Evolutionary conservation across 202 grass and related monocot species (phyloP).

Genomic region (Saccharum hybrid): DNA sequence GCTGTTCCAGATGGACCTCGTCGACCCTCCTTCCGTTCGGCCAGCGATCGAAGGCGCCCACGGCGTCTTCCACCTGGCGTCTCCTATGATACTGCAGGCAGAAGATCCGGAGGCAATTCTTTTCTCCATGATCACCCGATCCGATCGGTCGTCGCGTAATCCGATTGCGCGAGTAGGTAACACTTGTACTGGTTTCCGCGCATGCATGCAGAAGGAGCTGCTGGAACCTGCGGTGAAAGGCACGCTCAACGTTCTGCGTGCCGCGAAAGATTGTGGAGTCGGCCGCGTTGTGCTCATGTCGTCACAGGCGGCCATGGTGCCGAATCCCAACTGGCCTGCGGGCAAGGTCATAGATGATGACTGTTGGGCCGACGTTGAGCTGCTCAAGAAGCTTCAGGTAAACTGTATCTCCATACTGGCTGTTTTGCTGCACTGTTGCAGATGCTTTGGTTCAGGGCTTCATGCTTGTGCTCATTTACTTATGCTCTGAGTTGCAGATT

Average conservation of each 20-base stretch:
- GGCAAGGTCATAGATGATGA: constrained; percentile 49
- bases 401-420: not conserved
- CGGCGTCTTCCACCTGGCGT: constrained; percentile 75
- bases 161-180: not conserved
- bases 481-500: constrained; percentile 22
- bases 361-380: constrained; percentile 60
- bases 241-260: constrained; percentile 61
- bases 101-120: constrained; percentile 57
- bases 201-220: constrained; percentile 56
- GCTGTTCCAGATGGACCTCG: constrained; percentile 77
- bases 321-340: constrained; percentile 53
- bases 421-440: not conserved
- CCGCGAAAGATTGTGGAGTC: constrained; percentile 51
- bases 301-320: constrained; percentile 45
- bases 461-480: not conserved
- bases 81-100: constrained; percentile 47
- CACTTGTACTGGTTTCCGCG: not conserved
- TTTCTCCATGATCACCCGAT: not conserved
- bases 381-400: constrained; percentile 58
- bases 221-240: constrained; percentile 67
- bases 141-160: not conserved
- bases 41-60: constrained; percentile 46
- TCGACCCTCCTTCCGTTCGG: constrained; percentile 52
- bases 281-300: constrained; percentile 57
- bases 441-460: not conserved